Conservation (phyloP, 140 eudicot genomes). For the Cichorium intybus region DNA sequence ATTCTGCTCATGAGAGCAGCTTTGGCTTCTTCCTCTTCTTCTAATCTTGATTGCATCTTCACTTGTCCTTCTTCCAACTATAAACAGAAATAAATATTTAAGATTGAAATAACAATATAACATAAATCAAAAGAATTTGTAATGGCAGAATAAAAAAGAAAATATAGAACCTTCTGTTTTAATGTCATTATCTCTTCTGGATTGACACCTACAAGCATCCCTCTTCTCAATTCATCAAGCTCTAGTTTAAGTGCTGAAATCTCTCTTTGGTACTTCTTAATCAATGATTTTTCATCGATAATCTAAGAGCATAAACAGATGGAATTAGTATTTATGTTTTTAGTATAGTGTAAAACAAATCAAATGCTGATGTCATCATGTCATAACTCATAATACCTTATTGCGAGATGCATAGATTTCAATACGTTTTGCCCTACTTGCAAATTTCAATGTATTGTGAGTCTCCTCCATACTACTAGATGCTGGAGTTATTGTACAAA, state of each 20-base stretch:
- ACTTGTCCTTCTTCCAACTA: conserved; percentile 99
- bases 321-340: conserved; percentile 4
- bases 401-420: conserved; percentile 95
- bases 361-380: conserved; percentile 6
- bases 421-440: conserved; percentile 96
- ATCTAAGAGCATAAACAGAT: conserved; percentile 55
- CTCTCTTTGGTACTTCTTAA: conserved; percentile 93
- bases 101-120: conserved; percentile 1
- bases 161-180: conserved; percentile 63
- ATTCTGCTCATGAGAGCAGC: conserved; percentile 99
- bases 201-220: conserved; percentile 91
- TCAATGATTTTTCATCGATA: conserved; percentile 93
- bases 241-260: conserved; percentile 80
- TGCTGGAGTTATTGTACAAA: conserved; percentile 98
- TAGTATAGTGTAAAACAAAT: conserved; percentile 13
- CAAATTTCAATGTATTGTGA: conserved; percentile 92
- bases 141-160: conserved; percentile 6
- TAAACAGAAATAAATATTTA: conserved; percentile 13
- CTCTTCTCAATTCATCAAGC: conserved; percentile 85
- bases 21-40: conserved; percentile 99
- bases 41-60: conserved; percentile 95
- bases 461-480: conserved; percentile 99
- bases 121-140: background rate
- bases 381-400: conserved; percentile 60
- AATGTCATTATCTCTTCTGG: conserved; percentile 88